Evolutionary conservation across 495 filamentous ascomycete genomes (phyloP), one percentile per base, ranked within the genome.

Genomic region (Aspergillus incahuasiensis): DNA sequence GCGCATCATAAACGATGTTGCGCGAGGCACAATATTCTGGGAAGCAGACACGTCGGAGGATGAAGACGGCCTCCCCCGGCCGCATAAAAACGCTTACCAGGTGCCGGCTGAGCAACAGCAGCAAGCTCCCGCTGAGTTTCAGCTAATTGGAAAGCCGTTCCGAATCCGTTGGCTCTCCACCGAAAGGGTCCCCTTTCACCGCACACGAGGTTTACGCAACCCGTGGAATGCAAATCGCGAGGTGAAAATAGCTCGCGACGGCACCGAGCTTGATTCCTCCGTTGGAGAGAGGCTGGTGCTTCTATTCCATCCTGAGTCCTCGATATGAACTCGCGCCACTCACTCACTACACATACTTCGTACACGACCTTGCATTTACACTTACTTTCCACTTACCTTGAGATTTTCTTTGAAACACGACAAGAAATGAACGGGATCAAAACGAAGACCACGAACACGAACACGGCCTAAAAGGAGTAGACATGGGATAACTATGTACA

Each of bases 211-310:
- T 0, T 68, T 98, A 30, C 81, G 94, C n/a, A 98, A 98, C 63
- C 84, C 88, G 2, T 97, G 92, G 94, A 97, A 98, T 68, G 86
- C 90, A 1, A 96, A 96, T 64, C 77, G 94, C 43, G 94, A 97
- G 63, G 90, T 98, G 44, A 98, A 98, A 67, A 95, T 98, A 61
- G 94, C 94, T 8, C 80, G 94, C 61, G 94, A 98, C 68, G 94
- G 91, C 5, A 98, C 94, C 0, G 94, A 97, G 71, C 76, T 98
- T 18, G 92, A 97, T 68, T 88, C 92, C 43, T 81, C 70, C 42
- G 83, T 96, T 21, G 94, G 92, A 12, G 84, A 83, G 59, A 82
- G 82, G 62, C 72, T 97, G 30, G 73, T 94, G 40, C 81, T 86
- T 48, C 79, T 96, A 61, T 97, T 97, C 65, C 84, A 92, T 42